phyloP scores from a whole-genome alignment of 1,284 basidiomycete species.

The Fereydounia khargensis region DNA sequence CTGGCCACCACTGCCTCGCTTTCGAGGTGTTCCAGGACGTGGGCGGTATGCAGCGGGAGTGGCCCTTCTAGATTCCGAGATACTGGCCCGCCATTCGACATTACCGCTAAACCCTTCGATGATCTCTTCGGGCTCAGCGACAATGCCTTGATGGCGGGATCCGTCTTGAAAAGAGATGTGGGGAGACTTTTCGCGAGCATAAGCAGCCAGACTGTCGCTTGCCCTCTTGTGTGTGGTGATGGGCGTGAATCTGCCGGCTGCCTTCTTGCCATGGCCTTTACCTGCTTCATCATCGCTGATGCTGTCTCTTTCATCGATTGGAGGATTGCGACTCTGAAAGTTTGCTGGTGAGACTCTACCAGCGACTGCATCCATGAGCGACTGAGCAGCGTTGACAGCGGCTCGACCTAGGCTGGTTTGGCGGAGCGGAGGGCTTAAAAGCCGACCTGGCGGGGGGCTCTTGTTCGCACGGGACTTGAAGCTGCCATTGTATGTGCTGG shows the following conservation, averaged over 20 bases:
- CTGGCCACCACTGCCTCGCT: slow-evolving; percentile 12
- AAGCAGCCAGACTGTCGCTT: background rate
- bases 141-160: background rate
- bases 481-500: too few relatives aligned
- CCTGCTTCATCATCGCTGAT: slow-evolving; percentile 41
- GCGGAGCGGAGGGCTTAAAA: slow-evolving; percentile 18
- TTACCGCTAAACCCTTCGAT: slow-evolving; percentile 9
- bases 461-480: slow-evolving; percentile 8
- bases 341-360: slow-evolving; percentile 31
- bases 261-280: slow-evolving; percentile 39
- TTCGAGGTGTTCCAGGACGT: slow-evolving; percentile 13
- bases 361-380: slow-evolving; percentile 38
- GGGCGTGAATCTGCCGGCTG: slow-evolving; percentile 28
- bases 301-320: slow-evolving; percentile 8
- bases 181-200: background rate
- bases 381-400: slow-evolving; percentile 41
- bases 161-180: background rate
- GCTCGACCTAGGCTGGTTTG: slow-evolving; percentile 31
- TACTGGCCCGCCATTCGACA: slow-evolving; percentile 14
- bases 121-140: slow-evolving; percentile 7
- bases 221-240: slow-evolving; percentile 1
- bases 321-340: slow-evolving; percentile 8
- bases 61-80: slow-evolving; percentile 24
- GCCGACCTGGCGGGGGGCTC: slow-evolving; percentile 10
- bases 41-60: slow-evolving; percentile 41